Base-by-base conservation (phyloP, 2,329 filamentous ascomycete species). In the Neopestalotiopsis clavispora region DNA sequence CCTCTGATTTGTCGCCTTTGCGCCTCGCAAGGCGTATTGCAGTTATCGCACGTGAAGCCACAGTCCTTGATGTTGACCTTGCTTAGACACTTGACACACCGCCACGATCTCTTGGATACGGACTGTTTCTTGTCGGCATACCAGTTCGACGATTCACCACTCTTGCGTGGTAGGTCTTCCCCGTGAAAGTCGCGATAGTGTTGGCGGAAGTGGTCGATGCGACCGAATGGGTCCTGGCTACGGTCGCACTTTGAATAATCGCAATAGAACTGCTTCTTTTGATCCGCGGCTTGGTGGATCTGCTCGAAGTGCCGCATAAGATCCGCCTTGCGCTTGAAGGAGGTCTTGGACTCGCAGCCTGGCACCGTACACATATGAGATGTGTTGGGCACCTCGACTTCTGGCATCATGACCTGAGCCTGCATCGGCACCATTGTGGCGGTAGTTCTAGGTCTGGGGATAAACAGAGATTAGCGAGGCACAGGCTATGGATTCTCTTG, bases 181-280 rank as follows among this genome's bases (percentile, higher is more conserved):
- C 80, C 80, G 80, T 90, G 87, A 70, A 80, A 87, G 60, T 86
- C 83, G 40, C 87, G 83, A 49, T 87, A 81, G 74, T 90, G 87
- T 68, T 88, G 86, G 49, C 87, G 82, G 74, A 83, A 87, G 77
- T 89, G 87, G 71, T 90, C 87, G 40, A 84, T 82, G 42, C 87
- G 83, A 72, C 81, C 80, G 73, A 89, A 89, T 1, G 86, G 83
- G 2, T 82, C 77, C 5, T 75, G 74, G 34, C 77, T 78, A 7
- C 87, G 83, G 30, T 75, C 69, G 74, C 87, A 89, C 65, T 76
- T 80, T 20, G 78, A 75, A 72, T 88, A 88, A 80, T 89, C 87
- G 76, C 87, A 90, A 23, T 75, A 77, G 73, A 80, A 86, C 20
- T 79, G 76, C 13, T 81, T 78, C 71, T 84, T 85, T 62, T 81